Evolutionary conservation across 495 filamentous ascomycete species (phyloP), one percentile per base, ranked within the genome.

Genomic region (Podospora sp.): DNA sequence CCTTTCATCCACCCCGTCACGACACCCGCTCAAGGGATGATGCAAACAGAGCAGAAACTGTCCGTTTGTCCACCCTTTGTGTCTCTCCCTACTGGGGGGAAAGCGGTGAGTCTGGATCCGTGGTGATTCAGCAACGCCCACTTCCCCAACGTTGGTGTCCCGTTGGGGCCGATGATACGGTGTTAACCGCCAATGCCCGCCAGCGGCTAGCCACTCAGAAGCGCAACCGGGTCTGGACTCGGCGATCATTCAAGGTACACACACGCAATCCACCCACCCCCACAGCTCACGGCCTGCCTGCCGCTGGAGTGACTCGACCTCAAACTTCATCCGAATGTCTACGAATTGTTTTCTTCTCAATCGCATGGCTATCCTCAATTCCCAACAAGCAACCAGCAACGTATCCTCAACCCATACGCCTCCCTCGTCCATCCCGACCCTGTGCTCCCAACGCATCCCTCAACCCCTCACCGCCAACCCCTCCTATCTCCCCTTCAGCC

Each of bases 11-110:
- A 27, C 14, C 21, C 26, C 35, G 46, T 27, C 11, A 27, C 40
- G 60, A 51, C 60, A 63, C 60, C 46, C 6, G 22, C 26, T 9
- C 21, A 29, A 29, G 60, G 25, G 20, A 63, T 63, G 60, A 21
- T 52, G 60, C 60, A 63, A 63, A 52, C 60, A 36, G 35, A 35
- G 0, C 16, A 52, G 24, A 21, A 27, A 20, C 36, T 24, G 52
- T 11, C 27, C 53, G 22, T 57, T 27, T 24, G 22, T 24, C 7
- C n/a, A 16, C 20, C 21, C 53, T 21, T 16, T 27, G 53, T 14
- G 12, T 46, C 16, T 6, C 40, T 46, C 40, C 40, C 40, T 46
- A 46, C 40, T 33, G 29, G 29, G 29, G n/a, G n/a, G n/a, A n/a
- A n/a, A 33, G 8, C 53, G 21, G 0, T 57, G 5, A 57, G 22